Evolutionary conservation across 345 rosid species (phyloP).

Genomic region (Salix arbutifolia): DNA sequence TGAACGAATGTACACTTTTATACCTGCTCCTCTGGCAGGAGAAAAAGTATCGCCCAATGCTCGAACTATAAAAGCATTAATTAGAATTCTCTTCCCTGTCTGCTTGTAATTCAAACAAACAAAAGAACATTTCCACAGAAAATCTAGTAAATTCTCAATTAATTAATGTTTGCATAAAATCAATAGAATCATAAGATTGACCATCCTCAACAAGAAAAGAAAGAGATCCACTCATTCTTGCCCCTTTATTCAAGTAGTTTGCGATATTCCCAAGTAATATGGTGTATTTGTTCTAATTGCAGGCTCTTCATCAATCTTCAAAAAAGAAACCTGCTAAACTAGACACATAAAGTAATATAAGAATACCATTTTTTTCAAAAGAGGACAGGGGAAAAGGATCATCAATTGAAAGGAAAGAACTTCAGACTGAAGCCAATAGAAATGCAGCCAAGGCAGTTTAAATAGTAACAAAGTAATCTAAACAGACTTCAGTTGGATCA

Average conservation of each 20-base stretch:
- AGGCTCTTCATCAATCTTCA: conserved; percentile 97
- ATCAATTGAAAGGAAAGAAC: not conserved
- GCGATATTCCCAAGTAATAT: conserved; percentile 97
- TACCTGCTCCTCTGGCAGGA: conserved; percentile 99
- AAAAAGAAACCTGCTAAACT: conserved; percentile 19
- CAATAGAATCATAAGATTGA: not conserved
- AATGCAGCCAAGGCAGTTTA: not conserved
- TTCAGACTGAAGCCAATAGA: not conserved
- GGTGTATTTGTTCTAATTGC: conserved; percentile 98
- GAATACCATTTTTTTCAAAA: not conserved
- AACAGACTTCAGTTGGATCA: not conserved
- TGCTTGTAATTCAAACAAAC: conserved; percentile 27
- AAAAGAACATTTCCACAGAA: conserved; percentile 12
- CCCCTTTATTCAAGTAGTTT: conserved; percentile 4
- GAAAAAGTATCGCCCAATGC: conserved; percentile 93
- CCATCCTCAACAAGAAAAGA: conserved; percentile 4
- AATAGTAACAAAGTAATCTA: not conserved
- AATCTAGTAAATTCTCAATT: not conserved
- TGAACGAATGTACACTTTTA: no score
- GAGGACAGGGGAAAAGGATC: not conserved
- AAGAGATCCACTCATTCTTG: no score
- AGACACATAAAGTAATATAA: not conserved
- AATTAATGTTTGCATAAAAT: not conserved
- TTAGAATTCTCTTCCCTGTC: conserved; percentile 95
- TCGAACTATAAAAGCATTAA: conserved; percentile 98